Evolutionary conservation across 108 stramenopile genomes (phyloP), one percentile per base, ranked within the genome.

Genomic region (Discostella stelligeroides): DNA sequence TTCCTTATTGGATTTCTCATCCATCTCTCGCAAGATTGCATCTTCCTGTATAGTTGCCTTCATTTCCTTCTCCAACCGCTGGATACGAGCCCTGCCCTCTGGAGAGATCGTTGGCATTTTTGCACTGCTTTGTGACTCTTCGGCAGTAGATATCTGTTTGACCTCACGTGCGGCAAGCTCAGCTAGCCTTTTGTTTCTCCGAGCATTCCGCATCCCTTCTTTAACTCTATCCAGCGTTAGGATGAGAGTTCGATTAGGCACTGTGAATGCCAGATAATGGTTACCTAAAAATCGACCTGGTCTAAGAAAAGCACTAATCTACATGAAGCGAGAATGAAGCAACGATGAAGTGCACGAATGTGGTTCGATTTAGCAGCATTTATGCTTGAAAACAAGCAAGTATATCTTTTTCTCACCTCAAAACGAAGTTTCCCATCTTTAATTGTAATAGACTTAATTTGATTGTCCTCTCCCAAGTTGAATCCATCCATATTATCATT

Each of bases 211-310:
- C 29, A 95, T 92, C 7, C 88, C 90, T 45, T 90, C 84, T 67
- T 70, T 86, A 6, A 95, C 88, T 28, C 88, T 53, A 45, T 92
- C 95, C 59, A 91, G 78, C 4, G 92, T 95, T 2, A 92, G 82
- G 38, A 95, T 92, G 29, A 95, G 88, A 0, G 90, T 92, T 65
- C 92, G 80, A 27, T 83, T 79, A 11, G 95, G 95, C 8, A 95
- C 69, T 1, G 88, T 92, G 68, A 92, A 95, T 10, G 95, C 95
- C 40, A 95, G 46, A 65, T 92, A 95, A 55, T 95, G 86, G 60
- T 82, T 95, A 14, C 92, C 92, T 45, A 95, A 63, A 68, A 95
- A 95, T 20, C 87, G 82, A 41, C 92, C 95, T 27, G 95, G 95
- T 57, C 95, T 60, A 9, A 95, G 55, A 6, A 92, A 81, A 12